A percentile compares a stretch with the other conserved stretches of the same genome.
Conservation (phyloP, 2,329 filamentous ascomycete genomes). For the Exserohilum turcica region DNA sequence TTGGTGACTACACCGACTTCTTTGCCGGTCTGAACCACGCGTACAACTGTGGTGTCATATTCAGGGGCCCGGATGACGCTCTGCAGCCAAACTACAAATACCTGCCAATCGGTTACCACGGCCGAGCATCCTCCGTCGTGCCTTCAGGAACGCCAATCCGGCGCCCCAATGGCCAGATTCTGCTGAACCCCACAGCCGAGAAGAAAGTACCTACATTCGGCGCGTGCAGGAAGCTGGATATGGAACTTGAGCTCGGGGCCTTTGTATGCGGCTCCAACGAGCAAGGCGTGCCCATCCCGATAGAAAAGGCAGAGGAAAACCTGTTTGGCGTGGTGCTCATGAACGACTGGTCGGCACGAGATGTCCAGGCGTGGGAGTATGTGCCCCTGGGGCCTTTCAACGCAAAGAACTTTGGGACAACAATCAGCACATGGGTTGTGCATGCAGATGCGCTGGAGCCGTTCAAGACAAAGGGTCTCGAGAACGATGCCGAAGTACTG, state of each 20-base stretch:
- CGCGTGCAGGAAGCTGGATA: slow-evolving; percentile 71
- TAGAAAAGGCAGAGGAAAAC: slow-evolving; percentile 69
- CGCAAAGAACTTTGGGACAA: slow-evolving; percentile 81
- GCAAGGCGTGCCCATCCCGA: slow-evolving; percentile 66
- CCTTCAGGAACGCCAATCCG: slow-evolving; percentile 73
- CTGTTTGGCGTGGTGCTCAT: slow-evolving; percentile 81
- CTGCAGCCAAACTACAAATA: slow-evolving; percentile 82
- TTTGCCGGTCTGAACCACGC: slow-evolving; percentile 82
- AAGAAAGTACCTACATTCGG: slow-evolving; percentile 67
- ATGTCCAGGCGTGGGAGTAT: slow-evolving; percentile 85
- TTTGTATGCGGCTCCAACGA: slow-evolving; percentile 70
- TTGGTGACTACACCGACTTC: slow-evolving; percentile 86
- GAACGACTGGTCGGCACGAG: slow-evolving; percentile 86
- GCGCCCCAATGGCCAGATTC: slow-evolving; percentile 76
- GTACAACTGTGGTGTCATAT: slow-evolving; percentile 72
- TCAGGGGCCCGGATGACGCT: slow-evolving; percentile 73
- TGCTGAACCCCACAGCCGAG: slow-evolving; percentile 66
- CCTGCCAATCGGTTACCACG: slow-evolving; percentile 81
- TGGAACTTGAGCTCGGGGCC: slow-evolving; percentile 80
- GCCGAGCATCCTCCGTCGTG: slow-evolving; percentile 75
- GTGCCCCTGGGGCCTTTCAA: slow-evolving; percentile 83
- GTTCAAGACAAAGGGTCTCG: slow-evolving; percentile 62
- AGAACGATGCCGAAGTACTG: slow-evolving; percentile 60
- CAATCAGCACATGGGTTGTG: slow-evolving; percentile 79
- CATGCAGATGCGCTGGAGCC: slow-evolving; percentile 75